Conservation (phyloP, 169 alveolate species). For the Plasmodium inui region DNA sequence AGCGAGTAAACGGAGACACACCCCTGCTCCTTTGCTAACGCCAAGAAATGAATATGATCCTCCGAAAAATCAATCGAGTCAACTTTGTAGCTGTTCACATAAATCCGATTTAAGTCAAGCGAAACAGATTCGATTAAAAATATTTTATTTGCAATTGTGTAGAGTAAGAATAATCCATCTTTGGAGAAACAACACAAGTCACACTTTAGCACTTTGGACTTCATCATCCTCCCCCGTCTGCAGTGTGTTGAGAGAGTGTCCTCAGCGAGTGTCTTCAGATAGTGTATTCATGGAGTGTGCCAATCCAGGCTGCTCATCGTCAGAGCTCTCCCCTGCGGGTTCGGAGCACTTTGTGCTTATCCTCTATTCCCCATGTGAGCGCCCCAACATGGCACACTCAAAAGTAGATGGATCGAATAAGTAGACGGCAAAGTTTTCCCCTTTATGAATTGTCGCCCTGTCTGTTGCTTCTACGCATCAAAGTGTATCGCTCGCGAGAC, state of each 20-base stretch:
- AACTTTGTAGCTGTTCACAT: constrained; percentile 24
- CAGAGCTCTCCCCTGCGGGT: neutral
- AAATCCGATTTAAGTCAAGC: neutral
- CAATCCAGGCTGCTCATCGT: neutral
- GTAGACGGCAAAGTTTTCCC: neutral
- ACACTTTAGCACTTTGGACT: neutral
- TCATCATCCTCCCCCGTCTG: neutral
- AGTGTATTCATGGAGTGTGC: neutral
- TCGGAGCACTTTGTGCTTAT: neutral
- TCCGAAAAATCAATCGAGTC: constrained; percentile 18
- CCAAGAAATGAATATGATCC: constrained; percentile 42
- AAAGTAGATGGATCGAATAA: neutral
- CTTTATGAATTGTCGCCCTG: neutral
- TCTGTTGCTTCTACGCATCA: neutral
- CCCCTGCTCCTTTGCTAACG: constrained; percentile 27
- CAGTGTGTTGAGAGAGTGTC: neutral
- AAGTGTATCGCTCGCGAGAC: neutral
- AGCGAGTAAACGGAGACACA: constrained; percentile 32
- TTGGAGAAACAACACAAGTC: constrained; percentile 38
- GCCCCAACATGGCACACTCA: neutral
- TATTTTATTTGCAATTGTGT: constrained; percentile 20
- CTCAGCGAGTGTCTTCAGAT: too few relatives aligned
- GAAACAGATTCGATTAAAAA: constrained; percentile 13
- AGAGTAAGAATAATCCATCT: constrained; percentile 33
- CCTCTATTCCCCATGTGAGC: neutral